Base-by-base conservation (phyloP, 2,329 filamentous ascomycete species). In the Penicillium sp. region DNA sequence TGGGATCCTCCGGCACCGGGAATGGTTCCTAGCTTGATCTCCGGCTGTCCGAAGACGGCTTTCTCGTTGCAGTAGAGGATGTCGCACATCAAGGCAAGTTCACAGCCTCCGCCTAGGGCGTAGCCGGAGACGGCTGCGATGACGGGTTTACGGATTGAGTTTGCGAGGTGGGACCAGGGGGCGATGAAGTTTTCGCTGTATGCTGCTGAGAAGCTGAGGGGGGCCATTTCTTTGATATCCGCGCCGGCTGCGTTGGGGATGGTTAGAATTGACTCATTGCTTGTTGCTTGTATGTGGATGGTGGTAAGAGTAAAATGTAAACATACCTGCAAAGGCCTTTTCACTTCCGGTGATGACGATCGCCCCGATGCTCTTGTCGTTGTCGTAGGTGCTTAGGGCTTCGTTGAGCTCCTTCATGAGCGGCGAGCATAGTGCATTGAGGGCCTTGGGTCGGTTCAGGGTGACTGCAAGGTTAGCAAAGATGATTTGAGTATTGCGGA, bases 151-250 rank as follows among this genome's bases (percentile, higher is more conserved):
- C 96, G 95, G 72, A 97, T 81, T 58, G 85, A 81, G 18, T 87
- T 90, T 24, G 91, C 89, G 44, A 97, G 84, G 59, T 88, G 82
- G 5, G 92, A 96, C 94, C 94, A 99, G 9, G 86, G 86, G 72
- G 96, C 92, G 75, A 99, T 97, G 75, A 99, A 99, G 70, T 95
- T 90, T 63, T 80, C 85, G 45, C 85, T 89, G 79, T 97, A 97
- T 38, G 94, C 93, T 61, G 88, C 80, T 59, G 89, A 84, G 77
- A 99, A 99, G 51, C 88, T 92, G 38, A 97, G 85, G 56, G 91
- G 87, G 29, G 91, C 89, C 94, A 99, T 99, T 77, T 99, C 94
- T 77, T 97, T 97, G 80, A 99, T 99, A 75, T 99, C 94, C 57
- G 94, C 94, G 48, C 94, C 94, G 42, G 94, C 93, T 72, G 18